Conservation (phyloP, 495 filamentous ascomycete genomes). For the Hypoxylon lenormandii region DNA sequence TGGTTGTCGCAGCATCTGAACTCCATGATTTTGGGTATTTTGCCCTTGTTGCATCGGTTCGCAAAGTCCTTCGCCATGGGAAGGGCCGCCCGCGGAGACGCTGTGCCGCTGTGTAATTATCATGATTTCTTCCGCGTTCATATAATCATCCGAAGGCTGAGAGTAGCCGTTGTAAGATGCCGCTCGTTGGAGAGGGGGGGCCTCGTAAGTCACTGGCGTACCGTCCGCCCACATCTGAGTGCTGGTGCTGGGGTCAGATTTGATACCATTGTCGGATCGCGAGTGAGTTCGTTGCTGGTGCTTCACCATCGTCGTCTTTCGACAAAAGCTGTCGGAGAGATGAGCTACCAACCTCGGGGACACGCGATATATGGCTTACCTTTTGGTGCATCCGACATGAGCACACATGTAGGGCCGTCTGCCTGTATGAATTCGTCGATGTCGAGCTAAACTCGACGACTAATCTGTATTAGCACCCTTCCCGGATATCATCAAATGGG, state of each 20-base stretch:
- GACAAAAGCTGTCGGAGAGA: conserved; percentile 74
- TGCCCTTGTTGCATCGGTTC: conserved; percentile 44
- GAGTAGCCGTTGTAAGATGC: conserved; percentile 57
- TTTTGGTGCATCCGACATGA: conserved; percentile 81
- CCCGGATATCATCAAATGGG: conserved; percentile 1
- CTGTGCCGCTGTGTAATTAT: conserved; percentile 61
- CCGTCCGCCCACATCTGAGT: too few relatives aligned
- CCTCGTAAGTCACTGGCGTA: conserved; percentile 12
- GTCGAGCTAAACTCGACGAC: conserved; percentile 88
- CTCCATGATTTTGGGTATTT: conserved; percentile 40
- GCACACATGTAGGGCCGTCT: conserved; percentile 86
- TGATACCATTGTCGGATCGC: conserved; percentile 61
- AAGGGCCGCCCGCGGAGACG: conserved; percentile 54
- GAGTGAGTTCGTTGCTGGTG: conserved; percentile 76
- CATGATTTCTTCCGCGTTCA: conserved; percentile 38
- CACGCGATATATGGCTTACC: conserved; percentile 61
- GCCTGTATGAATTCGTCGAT: conserved; percentile 87
- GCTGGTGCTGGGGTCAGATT: conserved; percentile 45
- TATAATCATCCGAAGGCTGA: too few relatives aligned
- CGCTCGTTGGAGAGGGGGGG: conserved; percentile 56
- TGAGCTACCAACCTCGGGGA: conserved; percentile 19
- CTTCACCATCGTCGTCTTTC: conserved; percentile 89
- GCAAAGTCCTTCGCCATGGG: conserved; percentile 58
- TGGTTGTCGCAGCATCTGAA: conserved; percentile 56
- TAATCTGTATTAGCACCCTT: conserved; percentile 60